phyloP scores from a whole-genome alignment of 768 basidiomycete species.

The Hortiboletus campestris region DNA sequence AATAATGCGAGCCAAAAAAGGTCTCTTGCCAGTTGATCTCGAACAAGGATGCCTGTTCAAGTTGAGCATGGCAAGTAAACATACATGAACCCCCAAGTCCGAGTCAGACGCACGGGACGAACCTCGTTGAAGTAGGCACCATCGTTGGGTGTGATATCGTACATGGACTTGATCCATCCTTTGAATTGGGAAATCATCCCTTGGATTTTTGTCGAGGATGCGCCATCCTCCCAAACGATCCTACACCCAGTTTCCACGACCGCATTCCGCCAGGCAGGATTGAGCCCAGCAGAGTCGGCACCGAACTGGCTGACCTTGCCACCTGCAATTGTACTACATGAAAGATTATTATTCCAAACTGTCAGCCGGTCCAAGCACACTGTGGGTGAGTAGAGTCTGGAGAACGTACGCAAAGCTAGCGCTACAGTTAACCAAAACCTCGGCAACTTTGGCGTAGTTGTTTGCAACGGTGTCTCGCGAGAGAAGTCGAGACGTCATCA shows the following conservation, averaged over 20 bases:
- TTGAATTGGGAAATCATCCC: constrained; percentile 10
- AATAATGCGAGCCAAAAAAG: constrained; percentile 48
- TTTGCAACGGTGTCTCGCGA: constrained; percentile 9
- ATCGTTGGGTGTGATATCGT: constrained; percentile 31
- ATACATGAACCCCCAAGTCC: no score
- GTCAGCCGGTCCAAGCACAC: neutral
- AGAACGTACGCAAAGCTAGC: constrained; percentile 5
- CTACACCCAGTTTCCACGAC: constrained; percentile 31
- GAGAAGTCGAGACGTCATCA: constrained; percentile 9
- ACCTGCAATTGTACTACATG: constrained; percentile 39
- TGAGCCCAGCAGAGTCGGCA: constrained; percentile 41
- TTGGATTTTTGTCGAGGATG: constrained; percentile 14
- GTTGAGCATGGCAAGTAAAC: neutral
- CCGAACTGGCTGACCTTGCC: constrained; percentile 40
- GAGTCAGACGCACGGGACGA: neutral
- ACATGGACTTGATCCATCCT: constrained; percentile 23
- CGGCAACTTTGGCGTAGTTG: neutral
- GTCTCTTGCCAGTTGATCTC: constrained; percentile 39
- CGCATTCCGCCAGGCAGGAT: constrained; percentile 48
- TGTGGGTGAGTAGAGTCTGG: neutral
- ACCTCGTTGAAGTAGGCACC: constrained; percentile 53
- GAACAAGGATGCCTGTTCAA: constrained; percentile 46
- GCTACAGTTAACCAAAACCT: constrained; percentile 5
- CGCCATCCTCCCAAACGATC: constrained; percentile 22
- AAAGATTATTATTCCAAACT: neutral